Percentiles rank a stretch among this genome's conserved stretches.
phyloP scores from a whole-genome alignment of 129 eudicot species.

The Arctium minus region DNA sequence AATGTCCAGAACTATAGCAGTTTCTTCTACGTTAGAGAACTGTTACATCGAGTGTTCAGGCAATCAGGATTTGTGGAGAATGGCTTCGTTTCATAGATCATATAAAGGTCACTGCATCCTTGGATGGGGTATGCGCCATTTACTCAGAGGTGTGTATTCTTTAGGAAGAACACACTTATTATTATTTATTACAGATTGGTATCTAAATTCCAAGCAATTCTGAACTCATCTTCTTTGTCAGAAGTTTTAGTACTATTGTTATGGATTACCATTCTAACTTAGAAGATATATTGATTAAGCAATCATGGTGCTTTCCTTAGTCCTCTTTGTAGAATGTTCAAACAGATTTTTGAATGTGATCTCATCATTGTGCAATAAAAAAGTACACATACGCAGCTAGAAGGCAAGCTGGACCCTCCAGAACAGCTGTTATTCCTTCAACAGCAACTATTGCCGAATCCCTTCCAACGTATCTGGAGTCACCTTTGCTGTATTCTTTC shows the following conservation, averaged over 20 bases:
- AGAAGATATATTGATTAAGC: not conserved
- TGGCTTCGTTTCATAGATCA: not conserved
- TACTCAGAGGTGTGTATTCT: not conserved
- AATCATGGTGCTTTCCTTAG: not conserved
- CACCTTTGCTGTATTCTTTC: slow-evolving; percentile 99
- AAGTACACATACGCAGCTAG: slow-evolving; percentile 64
- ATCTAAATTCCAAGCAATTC: not conserved
- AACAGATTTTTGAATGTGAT: not conserved
- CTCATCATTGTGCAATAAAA: not conserved
- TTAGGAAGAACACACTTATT: not conserved
- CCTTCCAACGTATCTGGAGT: slow-evolving; percentile 76
- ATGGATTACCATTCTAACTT: not conserved
- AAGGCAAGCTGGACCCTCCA: slow-evolving; percentile 87
- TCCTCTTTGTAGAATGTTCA: not conserved
- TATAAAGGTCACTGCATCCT: not conserved
- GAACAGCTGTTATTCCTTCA: slow-evolving; percentile 81
- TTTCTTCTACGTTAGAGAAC: not conserved
- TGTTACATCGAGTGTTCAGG: not conserved
- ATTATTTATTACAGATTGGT: not conserved
- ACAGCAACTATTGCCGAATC: slow-evolving; percentile 67
- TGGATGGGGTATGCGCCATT: not conserved
- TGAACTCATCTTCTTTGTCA: not conserved
- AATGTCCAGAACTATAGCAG: not conserved
- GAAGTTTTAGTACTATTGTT: not conserved
- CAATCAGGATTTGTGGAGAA: not conserved